These are phyloP conservation scores for Spergularia marina DNA, from an alignment of 148 eudicot species.

Conservation along the genomic window DNA sequence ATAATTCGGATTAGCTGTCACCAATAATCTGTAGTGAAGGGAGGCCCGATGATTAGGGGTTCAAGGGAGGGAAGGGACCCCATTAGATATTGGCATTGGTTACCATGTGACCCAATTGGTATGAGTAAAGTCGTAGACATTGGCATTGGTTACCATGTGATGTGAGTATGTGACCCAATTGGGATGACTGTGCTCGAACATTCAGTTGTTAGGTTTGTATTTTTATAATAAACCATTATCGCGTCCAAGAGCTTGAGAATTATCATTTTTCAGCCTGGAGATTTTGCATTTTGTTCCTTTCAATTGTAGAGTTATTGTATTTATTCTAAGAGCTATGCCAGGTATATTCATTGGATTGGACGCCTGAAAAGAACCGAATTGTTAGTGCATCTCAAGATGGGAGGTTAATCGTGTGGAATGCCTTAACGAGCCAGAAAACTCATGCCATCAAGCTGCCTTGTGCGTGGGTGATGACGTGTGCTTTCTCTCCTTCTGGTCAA, in stretches of 20 bases:
- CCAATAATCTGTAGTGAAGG: neutral
- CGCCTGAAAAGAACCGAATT: constrained; percentile 84
- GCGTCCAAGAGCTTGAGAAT: neutral
- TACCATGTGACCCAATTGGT: neutral
- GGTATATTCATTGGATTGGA: constrained; percentile 98
- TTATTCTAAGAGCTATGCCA: constrained; percentile 24
- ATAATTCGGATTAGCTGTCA: neutral
- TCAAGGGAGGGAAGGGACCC: neutral
- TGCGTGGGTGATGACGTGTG: constrained; percentile 99
- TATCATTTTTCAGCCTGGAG: neutral
- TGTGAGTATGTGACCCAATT: neutral
- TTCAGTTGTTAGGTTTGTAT: neutral
- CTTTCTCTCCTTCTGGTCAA: constrained; percentile 92
- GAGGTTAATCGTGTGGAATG: constrained; percentile 94
- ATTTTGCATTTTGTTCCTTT: neutral
- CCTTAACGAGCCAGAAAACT: constrained; percentile 96
- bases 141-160: neutral
- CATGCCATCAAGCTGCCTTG: constrained; percentile 96
- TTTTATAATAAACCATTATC: neutral
- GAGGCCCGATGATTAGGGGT: neutral
- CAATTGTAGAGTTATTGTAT: neutral
- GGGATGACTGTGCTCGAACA: neutral
- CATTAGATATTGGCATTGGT: no score
- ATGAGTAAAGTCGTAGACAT: neutral
- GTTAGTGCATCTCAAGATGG: constrained; percentile 99